Base-by-base conservation (phyloP, 1,284 basidiomycete genomes). In the Apiotrichum akiyoshidainum region DNA sequence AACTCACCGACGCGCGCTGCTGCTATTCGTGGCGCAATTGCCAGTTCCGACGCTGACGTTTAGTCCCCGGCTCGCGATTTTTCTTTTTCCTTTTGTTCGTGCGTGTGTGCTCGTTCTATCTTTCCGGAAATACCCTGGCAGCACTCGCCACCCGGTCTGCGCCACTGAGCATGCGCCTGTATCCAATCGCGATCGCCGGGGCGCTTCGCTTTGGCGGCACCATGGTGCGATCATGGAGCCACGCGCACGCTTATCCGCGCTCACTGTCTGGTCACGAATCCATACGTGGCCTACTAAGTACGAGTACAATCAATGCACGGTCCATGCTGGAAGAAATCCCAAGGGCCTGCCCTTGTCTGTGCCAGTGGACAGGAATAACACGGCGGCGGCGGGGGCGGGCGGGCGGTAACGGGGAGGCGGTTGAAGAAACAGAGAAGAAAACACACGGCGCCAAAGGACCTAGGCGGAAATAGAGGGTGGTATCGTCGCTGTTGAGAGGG, bases 241-340 rank as follows among this genome's bases (percentile, higher is more conserved):
- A 14, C 40, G 11, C 40, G 40, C 16, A 41, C 40, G 16, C 16
- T 11, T 33, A 2, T 22, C 26, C 14, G 12, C 7, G 17, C 16
- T 46, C 7, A 10, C 16, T 11, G 16, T 22, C 35, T 50, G 35
- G 48, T 48, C 48, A 50, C 34, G 35, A 50, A 22, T 50, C 48
- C 48, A 50, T 50, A 39, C 48, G 48, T 50, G 48, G 48, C 48
- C 37, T 50, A 39, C 48, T 48, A 48, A 21, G 11, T 50, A 50
- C 48, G 48, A 50, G 48, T 50, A 50, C 48, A 50, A 50, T 50
- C 48, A 50, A 50, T 22, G 48, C 35, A 37, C 35, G 37, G 35
- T 22, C 48, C 16, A 21, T 10, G 16, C 31, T 33, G 26, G 26
- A 26, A 16, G 26, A 31, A 12, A 6, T 14, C 26, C 31, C 16